Evolutionary conservation across 805 yeast species (phyloP), one percentile per base, ranked within the genome.

Genomic region (Kregervanrija fluxuum): DNA sequence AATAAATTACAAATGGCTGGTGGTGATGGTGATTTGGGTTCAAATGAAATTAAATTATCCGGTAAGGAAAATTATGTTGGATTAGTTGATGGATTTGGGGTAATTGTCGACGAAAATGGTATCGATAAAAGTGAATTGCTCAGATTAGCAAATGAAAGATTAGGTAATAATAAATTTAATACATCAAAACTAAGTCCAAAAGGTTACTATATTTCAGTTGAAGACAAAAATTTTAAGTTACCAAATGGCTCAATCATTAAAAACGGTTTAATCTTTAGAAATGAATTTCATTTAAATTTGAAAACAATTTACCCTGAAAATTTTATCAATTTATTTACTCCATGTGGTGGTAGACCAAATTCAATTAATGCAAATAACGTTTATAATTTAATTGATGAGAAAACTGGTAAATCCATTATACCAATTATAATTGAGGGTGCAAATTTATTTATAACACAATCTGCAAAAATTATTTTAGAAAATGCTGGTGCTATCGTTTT

Each of bases 271-370:
- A 75, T 81, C 14, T 93, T 90, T 72, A 80, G 99, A 70, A 93
- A 91, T 68, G 75, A 79, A 35, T 91, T 85, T 81, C 99, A 91
- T 63, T 72, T 87, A 53, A 77, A 80, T 53, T 62, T 84, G 48
- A 75, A 79, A 49, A 80, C 84, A 48, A 75, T 75, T 49, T 79
- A 78, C 57, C 79, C 77, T 35, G 46, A 53, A 22, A 75, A 77
- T 38, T 74, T 75, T 31, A 73, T 89, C 49, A 89, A 88, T 56
- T 70, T 91, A 60, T 90, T 93, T 67, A 97, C 90, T 37, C 99
- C 99, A 47, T 91, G 99, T 68, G 99, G 99, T 66, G 99, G 99
- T 55, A 84, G 99, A 68, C 99, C 99, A 48, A 91, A 86, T 55
- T 95, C 98, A 15, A 81, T 91, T 63, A 95, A 90, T 64, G 79